These are phyloP conservation scores for Nymphaea colorata DNA, from an alignment of 164 flowering plant species.

Conservation along the genomic window DNA sequence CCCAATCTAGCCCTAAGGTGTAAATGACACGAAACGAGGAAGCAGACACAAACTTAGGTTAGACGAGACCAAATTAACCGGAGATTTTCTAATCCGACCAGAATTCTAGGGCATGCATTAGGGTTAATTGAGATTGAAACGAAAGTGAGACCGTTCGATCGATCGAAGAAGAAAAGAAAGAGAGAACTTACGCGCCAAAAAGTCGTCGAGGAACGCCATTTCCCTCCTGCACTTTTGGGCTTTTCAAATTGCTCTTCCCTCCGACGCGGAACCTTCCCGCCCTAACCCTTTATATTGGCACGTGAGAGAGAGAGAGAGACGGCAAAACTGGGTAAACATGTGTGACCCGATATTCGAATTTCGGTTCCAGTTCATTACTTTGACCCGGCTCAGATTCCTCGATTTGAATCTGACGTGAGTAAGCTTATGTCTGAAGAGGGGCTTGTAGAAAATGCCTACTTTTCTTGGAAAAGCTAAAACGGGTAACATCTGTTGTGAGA, in stretches of 20 bases:
- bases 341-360: too few species aligned
- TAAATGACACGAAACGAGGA: not conserved
- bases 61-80: not conserved
- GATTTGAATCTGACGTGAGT: too few species aligned
- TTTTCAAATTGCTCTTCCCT: not conserved
- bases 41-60: not conserved
- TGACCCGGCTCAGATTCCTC: too few species aligned
- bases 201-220: constrained; percentile 12
- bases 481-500: too few species aligned
- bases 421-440: too few species aligned
- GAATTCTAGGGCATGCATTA: constrained; percentile 1
- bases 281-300: not conserved
- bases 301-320: not conserved
- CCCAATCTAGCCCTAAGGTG: not conserved
- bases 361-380: too few species aligned
- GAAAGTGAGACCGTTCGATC: not conserved
- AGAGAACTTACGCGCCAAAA: constrained; percentile 5
- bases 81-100: not conserved
- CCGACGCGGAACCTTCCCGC: constrained; percentile 1
- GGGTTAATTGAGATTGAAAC: constrained; percentile 1
- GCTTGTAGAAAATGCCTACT: too few species aligned
- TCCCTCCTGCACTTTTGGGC: not conserved
- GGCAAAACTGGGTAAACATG: not conserved
- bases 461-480: too few species aligned
- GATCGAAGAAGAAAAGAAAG: not conserved